Base-by-base conservation (phyloP, 345 rosid species). In the Eucalyptus regnans region DNA sequence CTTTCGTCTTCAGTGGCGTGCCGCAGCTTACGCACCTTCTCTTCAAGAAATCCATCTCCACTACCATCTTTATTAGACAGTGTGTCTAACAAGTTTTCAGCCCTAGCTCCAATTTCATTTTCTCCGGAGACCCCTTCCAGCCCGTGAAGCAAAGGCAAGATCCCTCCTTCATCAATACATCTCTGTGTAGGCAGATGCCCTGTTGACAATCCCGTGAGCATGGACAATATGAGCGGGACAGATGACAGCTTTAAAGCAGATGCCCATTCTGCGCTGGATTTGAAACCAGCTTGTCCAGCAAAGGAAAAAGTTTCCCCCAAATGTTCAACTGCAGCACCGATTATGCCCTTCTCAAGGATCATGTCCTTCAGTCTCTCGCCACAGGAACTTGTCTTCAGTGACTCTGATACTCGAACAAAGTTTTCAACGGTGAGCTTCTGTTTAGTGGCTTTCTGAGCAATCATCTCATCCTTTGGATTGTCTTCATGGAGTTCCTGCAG, bases 311-410 rank as follows among this genome's bases (percentile, higher is more conserved):
- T 93, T 88, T 94, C 98, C 86, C 92, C 94, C 81, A 98, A 90
- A 93, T 98, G 96, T 90, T 91, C 91, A 88, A 98, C 97, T 20
- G 99, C 99, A 93, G 94, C 96, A 89, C 92, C 94, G 31, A 92
- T 94, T 88, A 97, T 97, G 87, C 98, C 99, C 91, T 95, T 96
- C 94, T 95, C 98, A 71, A 97, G 91, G 86, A 98, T 96, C 68
- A 97, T 98, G 90, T 97, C 99, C 92, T 98, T 98, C 93, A 96
- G 89, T 91, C 98, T 95, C 94, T 97, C 99, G 87, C 99, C 99
- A 91, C 98, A 97, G 71, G 98, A 98, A 92, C 99, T 98, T 86
- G 99, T 97, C 93, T 96, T 97, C 20, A 98, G 97, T 44, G 99
- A 98, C 91, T 98, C 99, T 76, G 99, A 96, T 50, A 98, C 99